Evolutionary conservation across 192 early-diverging fungal genomes (phyloP), one percentile per base, ranked within the genome.

Genomic region (Rhizoclosmatium sp.): DNA sequence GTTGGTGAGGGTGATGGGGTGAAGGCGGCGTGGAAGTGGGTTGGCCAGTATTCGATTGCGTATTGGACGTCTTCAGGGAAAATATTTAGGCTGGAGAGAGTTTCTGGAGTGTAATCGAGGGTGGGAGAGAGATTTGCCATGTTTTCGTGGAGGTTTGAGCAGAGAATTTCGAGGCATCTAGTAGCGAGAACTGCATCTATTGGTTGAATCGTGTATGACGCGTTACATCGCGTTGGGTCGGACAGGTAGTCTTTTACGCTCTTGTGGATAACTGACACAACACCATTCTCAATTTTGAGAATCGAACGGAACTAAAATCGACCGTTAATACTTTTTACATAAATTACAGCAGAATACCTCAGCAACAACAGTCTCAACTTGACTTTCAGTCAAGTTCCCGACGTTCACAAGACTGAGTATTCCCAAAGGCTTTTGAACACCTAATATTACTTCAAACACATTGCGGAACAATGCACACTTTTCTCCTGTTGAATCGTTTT

Each of bases 341-440:
- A 46, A 19, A 7, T 69, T 69, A 9, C 0, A 46, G 12, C 39
- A 69, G 47, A 10, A 69, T 16, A 72, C 70, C 54, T 72, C 58
- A 14, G 49, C 70, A 19, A 72, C 40, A 10, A 58, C n/a, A 4
- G 58, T 31, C 39, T 54, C 70, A 58, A 61, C 47, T 47, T 78
- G 65, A 41, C 10, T 49, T 14, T 39, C 44, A 47, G 42, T 41
- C 9, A 71, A 12, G 21, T 70, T 51, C 19, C 61, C 51, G 12
- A 78, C 0, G 14, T 4, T 40, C 7, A 51, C 65, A 68, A 78
- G 76, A 56, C 9, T 54, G 3, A 9, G 7, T 14, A 78, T 54
- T 3, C 16, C 14, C 47, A 78, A 47, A 71, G 76, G 76, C 42
- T 78, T 66, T 54, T 56, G 41, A 12, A 78, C 65, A 48, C 23